phyloP scores from a whole-genome alignment of 176 grass and related monocot genomes.

The Carex littledalei region DNA sequence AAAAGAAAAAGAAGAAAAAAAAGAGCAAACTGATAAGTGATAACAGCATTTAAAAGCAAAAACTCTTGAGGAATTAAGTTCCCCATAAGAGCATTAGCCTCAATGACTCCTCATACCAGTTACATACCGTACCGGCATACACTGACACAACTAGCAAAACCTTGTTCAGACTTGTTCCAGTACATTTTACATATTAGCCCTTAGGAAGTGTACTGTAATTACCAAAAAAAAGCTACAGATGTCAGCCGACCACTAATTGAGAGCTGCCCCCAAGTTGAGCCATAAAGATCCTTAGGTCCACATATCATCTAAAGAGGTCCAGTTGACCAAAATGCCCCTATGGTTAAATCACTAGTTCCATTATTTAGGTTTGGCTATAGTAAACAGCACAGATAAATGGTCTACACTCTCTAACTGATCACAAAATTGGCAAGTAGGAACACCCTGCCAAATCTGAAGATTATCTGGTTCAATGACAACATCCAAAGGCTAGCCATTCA shows the following conservation, averaged over 20 bases:
- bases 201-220: neutral
- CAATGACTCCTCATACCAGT: too few relatives aligned
- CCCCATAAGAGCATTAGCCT: too few relatives aligned
- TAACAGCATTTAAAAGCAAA: neutral
- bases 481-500: neutral
- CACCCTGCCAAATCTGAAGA: neutral
- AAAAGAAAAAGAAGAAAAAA: neutral
- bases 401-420: neutral
- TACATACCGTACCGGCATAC: neutral
- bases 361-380: neutral
- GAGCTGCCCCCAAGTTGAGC: neutral
- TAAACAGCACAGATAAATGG: neutral
- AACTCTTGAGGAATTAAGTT: neutral
- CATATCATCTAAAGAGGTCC: neutral
- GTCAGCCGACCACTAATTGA: neutral
- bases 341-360: neutral
- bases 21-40: neutral
- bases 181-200: neutral
- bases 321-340: neutral
- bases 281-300: neutral
- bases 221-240: neutral
- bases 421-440: neutral
- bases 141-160: neutral
- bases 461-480: neutral
- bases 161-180: neutral